These are phyloP conservation scores for Cerrena zonata DNA, from an alignment of 1,284 basidiomycete genomes.

Conservation along the genomic window DNA sequence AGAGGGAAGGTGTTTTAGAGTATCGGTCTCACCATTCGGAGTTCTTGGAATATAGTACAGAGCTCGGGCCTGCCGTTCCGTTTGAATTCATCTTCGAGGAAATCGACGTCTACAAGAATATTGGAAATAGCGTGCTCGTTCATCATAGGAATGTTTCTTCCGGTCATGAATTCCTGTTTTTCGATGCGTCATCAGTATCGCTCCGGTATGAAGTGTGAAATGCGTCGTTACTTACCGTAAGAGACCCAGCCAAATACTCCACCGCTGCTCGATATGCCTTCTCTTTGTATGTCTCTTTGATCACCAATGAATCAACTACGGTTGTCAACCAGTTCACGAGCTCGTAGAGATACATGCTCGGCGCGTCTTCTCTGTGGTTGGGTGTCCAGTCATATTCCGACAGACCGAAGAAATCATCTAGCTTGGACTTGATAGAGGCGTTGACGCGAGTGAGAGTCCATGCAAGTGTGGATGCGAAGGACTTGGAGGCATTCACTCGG, in stretches of 20 bases:
- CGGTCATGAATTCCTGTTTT: constrained; percentile 75
- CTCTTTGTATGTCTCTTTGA: constrained; percentile 81
- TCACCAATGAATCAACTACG: constrained; percentile 87
- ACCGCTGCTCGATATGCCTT: constrained; percentile 84
- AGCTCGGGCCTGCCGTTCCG: constrained; percentile 68
- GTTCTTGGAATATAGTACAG: constrained; percentile 71
- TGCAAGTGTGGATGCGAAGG: constrained; percentile 68
- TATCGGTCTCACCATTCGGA: constrained; percentile 62
- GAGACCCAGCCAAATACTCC: constrained; percentile 76
- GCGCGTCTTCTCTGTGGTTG: constrained; percentile 54
- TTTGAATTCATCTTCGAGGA: constrained; percentile 78
- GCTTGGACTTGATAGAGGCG: constrained; percentile 80
- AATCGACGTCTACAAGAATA: constrained; percentile 76
- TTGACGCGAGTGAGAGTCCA: constrained; percentile 78
- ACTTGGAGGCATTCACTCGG: constrained; percentile 57
- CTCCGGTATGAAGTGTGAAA: neutral
- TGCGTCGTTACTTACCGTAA: constrained; percentile 70
- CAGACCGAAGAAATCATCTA: constrained; percentile 94
- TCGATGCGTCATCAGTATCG: no score
- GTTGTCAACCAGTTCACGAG: constrained; percentile 94
- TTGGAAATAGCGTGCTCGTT: constrained; percentile 87
- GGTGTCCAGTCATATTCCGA: constrained; percentile 95
- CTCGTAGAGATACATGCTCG: constrained; percentile 91
- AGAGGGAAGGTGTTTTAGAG: neutral
- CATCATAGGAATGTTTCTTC: constrained; percentile 71